A percentile compares a stretch with the other conserved stretches of the same genome.
phyloP scores from a whole-genome alignment of 805 yeast genomes.

The Candida railenensis region DNA sequence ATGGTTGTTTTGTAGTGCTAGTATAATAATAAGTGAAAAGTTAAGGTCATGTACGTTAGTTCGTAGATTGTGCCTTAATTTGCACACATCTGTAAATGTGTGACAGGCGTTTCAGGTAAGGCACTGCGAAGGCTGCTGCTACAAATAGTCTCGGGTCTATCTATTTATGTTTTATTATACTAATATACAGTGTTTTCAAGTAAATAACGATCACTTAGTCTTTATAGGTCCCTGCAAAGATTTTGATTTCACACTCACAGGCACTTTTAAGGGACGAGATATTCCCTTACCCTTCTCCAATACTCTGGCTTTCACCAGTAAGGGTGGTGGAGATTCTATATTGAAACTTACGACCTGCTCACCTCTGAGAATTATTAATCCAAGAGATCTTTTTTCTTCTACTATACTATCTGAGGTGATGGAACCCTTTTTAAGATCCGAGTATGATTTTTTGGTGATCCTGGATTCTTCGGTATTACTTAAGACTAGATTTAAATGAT shows the following conservation, averaged over 20 bases:
- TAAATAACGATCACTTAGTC: not conserved
- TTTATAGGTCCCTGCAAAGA: slow-evolving; percentile 22
- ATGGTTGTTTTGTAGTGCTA: too few species aligned
- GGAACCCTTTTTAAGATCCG: slow-evolving; percentile 30
- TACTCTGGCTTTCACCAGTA: slow-evolving; percentile 32
- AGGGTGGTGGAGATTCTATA: slow-evolving; percentile 62
- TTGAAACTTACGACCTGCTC: slow-evolving; percentile 75
- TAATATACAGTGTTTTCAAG: not conserved
- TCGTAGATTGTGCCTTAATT: too few species aligned
- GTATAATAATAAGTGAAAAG: too few species aligned
- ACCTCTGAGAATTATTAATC: slow-evolving; percentile 83
- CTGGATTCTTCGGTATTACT: slow-evolving; percentile 84
- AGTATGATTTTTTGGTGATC: slow-evolving; percentile 58
- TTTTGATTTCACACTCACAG: slow-evolving; percentile 26
- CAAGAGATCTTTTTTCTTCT: slow-evolving; percentile 75
- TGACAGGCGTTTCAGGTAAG: not conserved
- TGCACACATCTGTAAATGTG: too few species aligned
- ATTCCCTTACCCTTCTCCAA: slow-evolving; percentile 24
- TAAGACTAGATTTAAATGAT: slow-evolving; percentile 81
- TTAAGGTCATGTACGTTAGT: too few species aligned
- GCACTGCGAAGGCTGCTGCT: too few species aligned
- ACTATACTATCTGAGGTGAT: slow-evolving; percentile 32
- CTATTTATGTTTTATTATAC: not conserved
- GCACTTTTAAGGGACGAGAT: slow-evolving; percentile 34
- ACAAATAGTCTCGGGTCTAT: not conserved